Evolutionary conservation across 1,139 yeast species (phyloP).

Genomic region (Blastobotrys petasosporus): DNA sequence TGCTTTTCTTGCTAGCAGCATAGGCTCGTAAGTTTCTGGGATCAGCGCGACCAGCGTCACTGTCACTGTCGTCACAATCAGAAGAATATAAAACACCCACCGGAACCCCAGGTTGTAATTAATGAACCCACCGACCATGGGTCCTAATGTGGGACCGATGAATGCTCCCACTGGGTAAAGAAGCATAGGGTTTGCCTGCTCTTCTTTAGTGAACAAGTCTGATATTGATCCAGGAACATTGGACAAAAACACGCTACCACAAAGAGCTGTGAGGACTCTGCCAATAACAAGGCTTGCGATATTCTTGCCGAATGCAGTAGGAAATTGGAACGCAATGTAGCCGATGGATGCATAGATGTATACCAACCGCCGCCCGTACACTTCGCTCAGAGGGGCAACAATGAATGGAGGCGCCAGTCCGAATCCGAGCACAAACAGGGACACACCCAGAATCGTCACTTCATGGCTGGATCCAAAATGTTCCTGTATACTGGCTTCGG

Average conservation of each 20-base stretch:
- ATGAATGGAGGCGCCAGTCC: constrained; percentile 64
- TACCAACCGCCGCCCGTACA: constrained; percentile 62
- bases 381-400: constrained; percentile 65
- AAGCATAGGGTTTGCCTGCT: constrained; percentile 65
- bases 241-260: constrained; percentile 63
- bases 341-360: constrained; percentile 53
- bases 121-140: constrained; percentile 62
- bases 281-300: constrained; percentile 59
- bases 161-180: constrained; percentile 68
- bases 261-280: constrained; percentile 61
- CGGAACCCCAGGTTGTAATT: constrained; percentile 46
- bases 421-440: constrained; percentile 64
- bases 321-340: constrained; percentile 56
- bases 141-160: constrained; percentile 71
- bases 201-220: constrained; percentile 52
- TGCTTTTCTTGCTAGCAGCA: constrained; percentile 47
- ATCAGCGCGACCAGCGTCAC: constrained; percentile 41
- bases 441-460: constrained; percentile 55
- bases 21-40: constrained; percentile 73
- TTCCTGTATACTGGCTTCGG: constrained; percentile 42
- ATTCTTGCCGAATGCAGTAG: constrained; percentile 60
- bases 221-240: constrained; percentile 75
- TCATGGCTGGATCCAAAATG: constrained; percentile 51
- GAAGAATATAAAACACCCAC: constrained; percentile 59
- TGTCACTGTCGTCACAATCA: constrained; percentile 61